Evolutionary conservation across 179 eudicot genomes (phyloP), one percentile per base, ranked within the genome.

Genomic region (Heliamphora pulchella): DNA sequence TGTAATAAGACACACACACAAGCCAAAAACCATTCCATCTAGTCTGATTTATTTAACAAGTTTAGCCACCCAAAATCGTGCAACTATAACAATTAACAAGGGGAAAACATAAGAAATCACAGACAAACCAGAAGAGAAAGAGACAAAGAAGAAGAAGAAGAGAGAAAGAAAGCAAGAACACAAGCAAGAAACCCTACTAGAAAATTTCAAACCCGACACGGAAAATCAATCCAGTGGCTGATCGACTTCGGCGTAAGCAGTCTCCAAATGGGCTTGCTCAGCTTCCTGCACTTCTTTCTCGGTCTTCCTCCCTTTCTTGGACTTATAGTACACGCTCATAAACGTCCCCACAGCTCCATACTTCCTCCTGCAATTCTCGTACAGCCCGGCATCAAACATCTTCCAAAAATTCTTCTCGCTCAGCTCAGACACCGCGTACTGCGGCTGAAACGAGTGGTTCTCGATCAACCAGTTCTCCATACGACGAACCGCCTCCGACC

Each of bases 231-330:
- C 83, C 4, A 44, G 78, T 8, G 84, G 84, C 63, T 84, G 62
- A 81, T 86, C 85, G 67, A 53, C 83, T 79, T 96, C 98, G 9
- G 90, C 93, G 62, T 91, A 83, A 9, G 97, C 89, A 46, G 92
- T 86, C 82, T 96, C 99, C 0, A 87, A 77, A 65, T 88, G 83
- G 50, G 92, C 98, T 68, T 82, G 86, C 84, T 96, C 97, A 3
- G 98, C 98, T 77, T 96, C 99, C 79, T 89, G 91, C 41, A 96
- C 98, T 85, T 94, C 99, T 86, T 96, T 94, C 87, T 94, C 98
- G 3, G 91, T 89, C 91, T 93, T 93, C 84, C 91, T 87, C 17
- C 99, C 97, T 85, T 94, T 94, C 91, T 96, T 96, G n/a, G 87
- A 91, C 88, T 94, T 96, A 85, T 96, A 96, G 71, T 94, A 96